These are phyloP conservation scores for Collybia sordida DNA, from an alignment of 768 basidiomycete genomes.

Conservation along the genomic window DNA sequence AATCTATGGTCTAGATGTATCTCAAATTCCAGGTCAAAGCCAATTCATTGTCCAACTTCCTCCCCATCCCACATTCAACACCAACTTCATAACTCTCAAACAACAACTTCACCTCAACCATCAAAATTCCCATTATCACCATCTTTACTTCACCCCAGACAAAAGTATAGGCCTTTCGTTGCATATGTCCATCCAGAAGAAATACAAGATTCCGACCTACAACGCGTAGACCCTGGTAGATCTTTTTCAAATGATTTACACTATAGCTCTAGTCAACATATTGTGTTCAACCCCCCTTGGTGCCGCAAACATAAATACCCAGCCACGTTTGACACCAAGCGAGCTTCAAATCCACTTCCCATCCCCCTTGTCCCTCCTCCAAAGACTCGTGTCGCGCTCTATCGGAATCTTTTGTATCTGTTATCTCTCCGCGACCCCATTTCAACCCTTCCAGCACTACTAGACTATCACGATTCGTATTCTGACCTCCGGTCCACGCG, in stretches of 20 bases:
- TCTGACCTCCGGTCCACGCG: slow-evolving; percentile 35
- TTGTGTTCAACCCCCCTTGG: neutral
- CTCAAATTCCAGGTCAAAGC: too few species aligned
- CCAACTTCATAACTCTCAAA: too few species aligned
- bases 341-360: neutral
- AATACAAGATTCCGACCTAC: slow-evolving; percentile 22
- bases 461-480: slow-evolving; percentile 49
- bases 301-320: too few species aligned
- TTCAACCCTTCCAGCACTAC: slow-evolving; percentile 33
- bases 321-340: neutral
- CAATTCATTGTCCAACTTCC: too few species aligned
- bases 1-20: slow-evolving; percentile 37
- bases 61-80: too few species aligned
- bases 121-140: too few species aligned
- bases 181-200: slow-evolving; percentile 18
- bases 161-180: neutral
- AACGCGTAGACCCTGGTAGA: slow-evolving; percentile 23
- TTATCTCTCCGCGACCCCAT: slow-evolving; percentile 26
- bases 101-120: too few species aligned
- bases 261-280: neutral
- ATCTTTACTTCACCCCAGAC: neutral
- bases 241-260: neutral
- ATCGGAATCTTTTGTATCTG: slow-evolving; percentile 41
- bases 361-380: slow-evolving; percentile 23
- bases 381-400: slow-evolving; percentile 30